Evolutionary conservation across 768 basidiomycete genomes (phyloP).

Genomic region (Leccinum boreale): DNA sequence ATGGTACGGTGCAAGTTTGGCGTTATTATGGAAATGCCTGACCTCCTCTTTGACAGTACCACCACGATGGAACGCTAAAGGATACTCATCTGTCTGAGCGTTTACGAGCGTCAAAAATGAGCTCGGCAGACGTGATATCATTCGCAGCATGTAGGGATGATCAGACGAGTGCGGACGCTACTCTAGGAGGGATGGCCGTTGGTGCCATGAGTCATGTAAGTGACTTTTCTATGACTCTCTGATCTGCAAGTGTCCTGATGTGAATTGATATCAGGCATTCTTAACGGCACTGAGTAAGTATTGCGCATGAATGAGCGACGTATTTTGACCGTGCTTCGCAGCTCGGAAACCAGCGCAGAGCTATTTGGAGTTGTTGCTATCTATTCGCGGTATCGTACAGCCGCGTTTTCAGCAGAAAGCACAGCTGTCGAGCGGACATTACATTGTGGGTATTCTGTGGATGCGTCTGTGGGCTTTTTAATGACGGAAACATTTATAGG

Average conservation of each 20-base stretch:
- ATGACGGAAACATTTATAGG: slow-evolving; percentile 14
- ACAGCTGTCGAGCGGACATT: slow-evolving; percentile 72
- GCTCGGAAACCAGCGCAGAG: slow-evolving; percentile 54
- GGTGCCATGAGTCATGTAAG: slow-evolving; percentile 81
- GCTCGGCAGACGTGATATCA: slow-evolving; percentile 78
- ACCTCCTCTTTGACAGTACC: slow-evolving; percentile 40
- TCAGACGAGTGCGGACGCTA: slow-evolving; percentile 72
- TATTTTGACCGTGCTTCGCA: slow-evolving; percentile 13
- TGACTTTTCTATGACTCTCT: not conserved
- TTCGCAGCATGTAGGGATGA: slow-evolving; percentile 71
- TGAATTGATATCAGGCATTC: slow-evolving; percentile 49
- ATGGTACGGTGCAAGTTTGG: slow-evolving; percentile 16
- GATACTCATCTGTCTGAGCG: slow-evolving; percentile 38
- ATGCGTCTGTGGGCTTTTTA: not conserved
- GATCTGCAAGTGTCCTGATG: not conserved
- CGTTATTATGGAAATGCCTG: not conserved
- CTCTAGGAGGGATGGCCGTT: slow-evolving; percentile 57
- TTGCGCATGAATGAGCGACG: no score
- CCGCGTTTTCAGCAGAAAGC: slow-evolving; percentile 67
- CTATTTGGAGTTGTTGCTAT: slow-evolving; percentile 59
- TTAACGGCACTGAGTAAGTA: slow-evolving; percentile 46
- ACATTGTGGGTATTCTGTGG: slow-evolving; percentile 41
- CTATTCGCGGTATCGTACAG: slow-evolving; percentile 56
- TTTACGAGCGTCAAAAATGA: slow-evolving; percentile 42
- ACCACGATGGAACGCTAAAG: slow-evolving; percentile 54